Conservation (phyloP, 768 basidiomycete species). For the Boletus reticulatus region DNA sequence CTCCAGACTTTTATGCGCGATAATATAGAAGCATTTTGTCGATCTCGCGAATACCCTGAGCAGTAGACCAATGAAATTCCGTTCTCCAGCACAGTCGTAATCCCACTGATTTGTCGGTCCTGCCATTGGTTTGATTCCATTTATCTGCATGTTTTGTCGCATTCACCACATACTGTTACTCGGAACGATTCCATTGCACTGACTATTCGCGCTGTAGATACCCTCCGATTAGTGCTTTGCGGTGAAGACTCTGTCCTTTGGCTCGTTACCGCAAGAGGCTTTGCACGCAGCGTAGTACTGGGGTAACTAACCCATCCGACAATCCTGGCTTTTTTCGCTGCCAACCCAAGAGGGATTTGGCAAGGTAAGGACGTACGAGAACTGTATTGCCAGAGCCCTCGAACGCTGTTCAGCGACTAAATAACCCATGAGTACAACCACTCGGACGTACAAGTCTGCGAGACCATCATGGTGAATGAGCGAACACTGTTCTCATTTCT, state of each 20-base stretch:
- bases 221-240: background rate
- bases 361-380: conserved; percentile 23
- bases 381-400: conserved; percentile 22
- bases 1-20: conserved; percentile 4
- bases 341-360: conserved; percentile 34
- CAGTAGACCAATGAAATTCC: background rate
- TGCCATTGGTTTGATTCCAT: no score
- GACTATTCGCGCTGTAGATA: background rate
- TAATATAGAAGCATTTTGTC: conserved; percentile 8
- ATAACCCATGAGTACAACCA: background rate
- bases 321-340: conserved; percentile 30
- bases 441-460: conserved; percentile 34
- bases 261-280: conserved; percentile 10
- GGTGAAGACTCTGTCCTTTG: conserved; percentile 5
- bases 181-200: background rate
- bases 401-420: conserved; percentile 8
- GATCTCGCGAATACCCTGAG: background rate
- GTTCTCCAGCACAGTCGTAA: no score
- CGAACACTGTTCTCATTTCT: conserved; percentile 24
- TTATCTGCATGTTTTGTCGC: background rate
- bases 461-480: conserved; percentile 35
- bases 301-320: conserved; percentile 33
- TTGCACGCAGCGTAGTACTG: conserved; percentile 29
- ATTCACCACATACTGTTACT: background rate
- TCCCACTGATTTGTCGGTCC: no score